These are phyloP conservation scores for Volvox carteri DNA, from an alignment of 163 green algal genomes.

Conservation along the genomic window DNA sequence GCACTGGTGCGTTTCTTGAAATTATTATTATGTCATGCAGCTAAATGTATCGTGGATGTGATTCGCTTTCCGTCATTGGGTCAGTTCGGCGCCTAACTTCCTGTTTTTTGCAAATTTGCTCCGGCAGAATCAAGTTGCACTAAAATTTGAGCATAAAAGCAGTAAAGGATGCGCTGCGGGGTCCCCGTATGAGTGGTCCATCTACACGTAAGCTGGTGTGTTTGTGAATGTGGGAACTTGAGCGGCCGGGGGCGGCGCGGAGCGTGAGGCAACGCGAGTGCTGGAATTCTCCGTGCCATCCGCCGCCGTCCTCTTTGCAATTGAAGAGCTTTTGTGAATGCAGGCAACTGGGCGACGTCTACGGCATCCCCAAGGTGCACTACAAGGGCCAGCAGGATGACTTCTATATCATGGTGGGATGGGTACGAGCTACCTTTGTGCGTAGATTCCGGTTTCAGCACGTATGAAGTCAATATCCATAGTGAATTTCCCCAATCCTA, in stretches of 20 bases:
- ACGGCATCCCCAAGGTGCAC: constrained; percentile 97
- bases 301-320: not conserved
- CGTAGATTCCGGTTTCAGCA: not conserved
- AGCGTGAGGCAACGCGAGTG: too few relatives aligned
- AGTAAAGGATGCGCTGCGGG: constrained; percentile 93
- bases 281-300: too few relatives aligned
- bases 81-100: not conserved
- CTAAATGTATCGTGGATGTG: too few relatives aligned
- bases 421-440: not conserved
- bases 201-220: constrained; percentile 91
- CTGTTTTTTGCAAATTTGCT: not conserved
- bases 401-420: constrained; percentile 99
- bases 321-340: not conserved
- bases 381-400: constrained; percentile 98
- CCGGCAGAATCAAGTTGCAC: constrained; percentile 81
- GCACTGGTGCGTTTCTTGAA: constrained; percentile 21
- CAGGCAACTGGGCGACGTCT: constrained; percentile 78
- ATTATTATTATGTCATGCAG: not conserved
- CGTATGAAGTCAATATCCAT: too few relatives aligned
- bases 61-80: not conserved
- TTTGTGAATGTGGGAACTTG: too few relatives aligned
- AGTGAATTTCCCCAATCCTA: not conserved
- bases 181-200: constrained; percentile 93
- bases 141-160: constrained; percentile 97
- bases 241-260: too few relatives aligned